Percentiles rank a stretch among this genome's conserved stretches.
phyloP scores from a whole-genome alignment of 805 yeast genomes.

The Suhomyces canberraensis region DNA sequence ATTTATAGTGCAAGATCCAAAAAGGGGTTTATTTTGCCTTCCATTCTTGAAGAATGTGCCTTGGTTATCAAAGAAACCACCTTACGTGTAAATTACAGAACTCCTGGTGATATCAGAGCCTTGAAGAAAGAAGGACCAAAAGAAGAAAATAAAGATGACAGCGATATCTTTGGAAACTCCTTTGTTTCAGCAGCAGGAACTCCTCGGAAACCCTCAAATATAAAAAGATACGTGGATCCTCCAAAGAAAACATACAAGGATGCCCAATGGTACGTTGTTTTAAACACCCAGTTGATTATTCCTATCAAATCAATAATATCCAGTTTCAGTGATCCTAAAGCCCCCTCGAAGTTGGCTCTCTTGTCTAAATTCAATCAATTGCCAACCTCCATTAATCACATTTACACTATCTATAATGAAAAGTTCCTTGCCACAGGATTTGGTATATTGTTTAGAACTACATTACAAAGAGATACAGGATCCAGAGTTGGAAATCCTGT shows the following conservation, averaged over 20 bases:
- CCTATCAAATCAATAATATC: slow-evolving; percentile 11
- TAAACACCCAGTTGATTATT: slow-evolving; percentile 13
- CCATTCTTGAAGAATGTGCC: slow-evolving; percentile 59
- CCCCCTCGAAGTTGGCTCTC: background rate
- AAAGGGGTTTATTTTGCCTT: slow-evolving; percentile 52
- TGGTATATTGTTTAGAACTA: slow-evolving; percentile 37
- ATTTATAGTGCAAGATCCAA: slow-evolving; percentile 51
- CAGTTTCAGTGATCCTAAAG: background rate
- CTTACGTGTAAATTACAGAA: slow-evolving; percentile 36
- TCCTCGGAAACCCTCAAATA: background rate
- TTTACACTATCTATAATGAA: slow-evolving; percentile 14
- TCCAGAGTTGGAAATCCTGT: slow-evolving; percentile 58
- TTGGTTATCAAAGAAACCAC: slow-evolving; percentile 50
- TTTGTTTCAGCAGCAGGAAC: slow-evolving; percentile 4
- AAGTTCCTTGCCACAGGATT: slow-evolving; percentile 28
- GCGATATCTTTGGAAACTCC: slow-evolving; percentile 39
- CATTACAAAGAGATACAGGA: slow-evolving; percentile 53
- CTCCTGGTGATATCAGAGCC: slow-evolving; percentile 27
- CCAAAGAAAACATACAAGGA: slow-evolving; percentile 2
- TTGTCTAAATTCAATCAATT: background rate
- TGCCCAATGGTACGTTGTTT: slow-evolving; percentile 4
- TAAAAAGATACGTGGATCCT: background rate
- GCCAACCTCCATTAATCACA: background rate
- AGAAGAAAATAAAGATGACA: slow-evolving; percentile 9
- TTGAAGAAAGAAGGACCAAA: slow-evolving; percentile 15